Evolutionary conservation across 768 basidiomycete genomes (phyloP), one percentile per base, ranked within the genome.

Genomic region (Leccinum arenicola): DNA sequence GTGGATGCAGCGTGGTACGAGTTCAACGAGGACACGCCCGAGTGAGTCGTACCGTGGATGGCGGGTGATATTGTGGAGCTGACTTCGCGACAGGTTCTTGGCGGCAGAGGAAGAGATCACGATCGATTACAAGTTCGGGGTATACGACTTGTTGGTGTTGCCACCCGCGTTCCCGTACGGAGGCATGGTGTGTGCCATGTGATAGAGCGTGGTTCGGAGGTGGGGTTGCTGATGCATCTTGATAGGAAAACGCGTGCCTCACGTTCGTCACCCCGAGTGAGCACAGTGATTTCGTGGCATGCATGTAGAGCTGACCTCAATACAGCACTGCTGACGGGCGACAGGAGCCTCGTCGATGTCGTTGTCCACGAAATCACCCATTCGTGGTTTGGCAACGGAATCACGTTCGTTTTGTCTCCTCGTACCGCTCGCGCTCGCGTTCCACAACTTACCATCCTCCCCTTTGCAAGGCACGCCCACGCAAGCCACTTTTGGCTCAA

Each of bases 101-200:
- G 78, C 82, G 2, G 83, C 79, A 10, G 83, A 81, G 25, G 93
- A 95, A 73, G 77, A 83, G 27, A 77, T 93, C 38, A 81, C 93
- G 5, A 82, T 80, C 0, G 79, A 84, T 0, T 98, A 97, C 70
- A 77, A 79, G 50, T 98, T 94, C 71, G 89, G 91, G 3, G 88
- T 93, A 5, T 96, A 94, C 66, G 94, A 97, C 67, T 70, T 95
- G 3, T 78, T 97, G 33, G 89, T 97, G 23, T 77, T 97, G 7
- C 95, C 95, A 1, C 89, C 92, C 7, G 86, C 90, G 1, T 97
- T 96, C 80, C 94, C 94, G 0, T 96, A 91, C 70, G 93, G 93
- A 52, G 92, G 92, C 54, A 88, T 91, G 91, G 87, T 86, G 60
- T n/a, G 61, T 59, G 25, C 17, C 17, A 17, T 15, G 15, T 12